Evolutionary conservation across 176 grass and related monocot genomes (phyloP).

Genomic region (Juncus inflexus): DNA sequence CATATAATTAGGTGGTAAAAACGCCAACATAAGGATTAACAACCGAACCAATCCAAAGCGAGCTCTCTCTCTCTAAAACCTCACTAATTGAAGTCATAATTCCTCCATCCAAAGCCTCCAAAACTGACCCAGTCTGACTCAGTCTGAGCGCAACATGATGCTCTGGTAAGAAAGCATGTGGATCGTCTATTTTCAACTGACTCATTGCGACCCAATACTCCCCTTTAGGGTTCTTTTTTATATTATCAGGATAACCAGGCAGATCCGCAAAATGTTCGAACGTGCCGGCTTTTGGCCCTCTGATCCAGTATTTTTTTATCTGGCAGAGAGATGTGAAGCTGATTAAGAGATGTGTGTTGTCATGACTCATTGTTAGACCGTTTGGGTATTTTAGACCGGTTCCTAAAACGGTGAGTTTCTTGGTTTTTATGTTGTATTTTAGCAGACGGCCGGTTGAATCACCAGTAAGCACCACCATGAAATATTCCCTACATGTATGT

Average conservation of each 20-base stretch:
- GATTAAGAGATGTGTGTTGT: conserved; percentile 53
- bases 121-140: conserved; percentile 22
- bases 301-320: conserved; percentile 61
- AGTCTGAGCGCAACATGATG: conserved; percentile 56
- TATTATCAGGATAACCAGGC: conserved; percentile 86
- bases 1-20: conserved; percentile 15
- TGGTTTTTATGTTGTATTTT: conserved; percentile 42
- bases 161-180: background rate
- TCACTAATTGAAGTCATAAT: conserved; percentile 49
- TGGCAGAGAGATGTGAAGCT: conserved; percentile 48
- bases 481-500: conserved; percentile 46
- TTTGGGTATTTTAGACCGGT: conserved; percentile 61
- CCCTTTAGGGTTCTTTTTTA: conserved; percentile 35
- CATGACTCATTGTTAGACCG: conserved; percentile 55
- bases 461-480: conserved; percentile 35
- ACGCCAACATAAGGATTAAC: conserved; percentile 58
- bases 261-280: conserved; percentile 52
- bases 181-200: conserved; percentile 36
- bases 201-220: conserved; percentile 76
- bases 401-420: conserved; percentile 41
- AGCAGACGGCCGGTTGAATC: conserved; percentile 66
- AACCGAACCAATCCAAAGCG: conserved; percentile 74
- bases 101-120: conserved; percentile 43
- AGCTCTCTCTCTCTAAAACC: conserved; percentile 49
- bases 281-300: conserved; percentile 29